These are phyloP conservation scores for Vigna unguiculata DNA, from an alignment of 306 rosid genomes.

Conservation along the genomic window DNA sequence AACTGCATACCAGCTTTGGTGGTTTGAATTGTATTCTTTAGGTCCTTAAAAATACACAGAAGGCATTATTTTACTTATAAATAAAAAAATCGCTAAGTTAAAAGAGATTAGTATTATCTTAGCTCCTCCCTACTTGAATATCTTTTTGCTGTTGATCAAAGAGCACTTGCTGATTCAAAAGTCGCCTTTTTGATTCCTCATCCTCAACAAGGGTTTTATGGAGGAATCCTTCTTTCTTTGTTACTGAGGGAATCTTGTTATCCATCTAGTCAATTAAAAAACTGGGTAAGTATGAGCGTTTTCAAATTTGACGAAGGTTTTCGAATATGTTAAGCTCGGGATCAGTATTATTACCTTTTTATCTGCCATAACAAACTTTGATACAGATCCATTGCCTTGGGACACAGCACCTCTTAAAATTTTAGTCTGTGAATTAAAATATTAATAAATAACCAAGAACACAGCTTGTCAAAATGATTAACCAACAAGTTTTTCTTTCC, in stretches of 20 bases:
- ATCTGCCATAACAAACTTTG: constrained; percentile 56
- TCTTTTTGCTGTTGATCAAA: constrained; percentile 86
- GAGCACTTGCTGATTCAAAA: constrained; percentile 63
- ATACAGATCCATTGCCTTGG: constrained; percentile 56
- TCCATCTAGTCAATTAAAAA: constrained; percentile 50
- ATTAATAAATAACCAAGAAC: constrained; percentile 24
- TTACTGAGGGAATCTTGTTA: constrained; percentile 47
- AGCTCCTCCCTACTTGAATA: constrained; percentile 62
- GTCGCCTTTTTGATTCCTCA: constrained; percentile 63
- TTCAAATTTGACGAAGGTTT: constrained; percentile 1
- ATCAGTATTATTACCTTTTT: constrained; percentile 57
- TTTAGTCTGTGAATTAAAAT: constrained; percentile 55
- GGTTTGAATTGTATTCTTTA: constrained; percentile 72
- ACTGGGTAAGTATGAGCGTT: constrained; percentile 25
- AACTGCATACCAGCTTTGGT: constrained; percentile 87
- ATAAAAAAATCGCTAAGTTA: background rate
- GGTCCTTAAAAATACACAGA: constrained; percentile 54
- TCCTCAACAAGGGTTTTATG: constrained; percentile 54
- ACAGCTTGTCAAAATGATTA: constrained; percentile 29
- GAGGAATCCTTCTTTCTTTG: constrained; percentile 53
- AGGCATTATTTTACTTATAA: constrained; percentile 28
- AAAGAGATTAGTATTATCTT: constrained; percentile 18
- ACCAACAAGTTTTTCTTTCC: constrained; percentile 10
- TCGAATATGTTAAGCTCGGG: constrained; percentile 31
- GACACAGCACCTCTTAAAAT: constrained; percentile 49